Percentiles rank a stretch among this genome's conserved stretches.
These are phyloP conservation scores for Trametes sanguinea DNA, from an alignment of 768 basidiomycete species.

Conservation along the genomic window DNA sequence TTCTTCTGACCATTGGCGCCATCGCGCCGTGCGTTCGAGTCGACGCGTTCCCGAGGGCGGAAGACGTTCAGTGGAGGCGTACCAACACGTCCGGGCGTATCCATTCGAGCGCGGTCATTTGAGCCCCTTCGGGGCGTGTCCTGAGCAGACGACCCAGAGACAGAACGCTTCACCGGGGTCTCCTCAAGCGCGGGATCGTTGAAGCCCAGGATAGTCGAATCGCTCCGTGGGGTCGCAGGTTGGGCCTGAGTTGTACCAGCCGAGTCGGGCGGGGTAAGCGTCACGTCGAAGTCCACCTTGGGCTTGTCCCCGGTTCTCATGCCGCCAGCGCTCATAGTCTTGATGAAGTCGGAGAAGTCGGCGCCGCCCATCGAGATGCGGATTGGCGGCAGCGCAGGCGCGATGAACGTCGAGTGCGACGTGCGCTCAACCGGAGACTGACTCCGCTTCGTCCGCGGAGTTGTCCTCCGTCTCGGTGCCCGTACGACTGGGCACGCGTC, in stretches of 20 bases:
- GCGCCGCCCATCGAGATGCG: slow-evolving; percentile 84
- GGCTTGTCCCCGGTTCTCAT: slow-evolving; percentile 46
- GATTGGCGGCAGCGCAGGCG: slow-evolving; percentile 86
- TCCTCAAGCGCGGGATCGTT: slow-evolving; percentile 15
- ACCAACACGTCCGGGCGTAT: neutral
- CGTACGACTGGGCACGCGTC: neutral
- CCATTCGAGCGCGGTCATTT: slow-evolving; percentile 13
- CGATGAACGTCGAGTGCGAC: slow-evolving; percentile 76
- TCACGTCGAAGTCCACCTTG: slow-evolving; percentile 40
- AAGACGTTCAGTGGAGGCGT: slow-evolving; percentile 8
- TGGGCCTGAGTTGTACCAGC: neutral
- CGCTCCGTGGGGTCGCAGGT: slow-evolving; percentile 30
- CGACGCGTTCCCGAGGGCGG: slow-evolving; percentile 9
- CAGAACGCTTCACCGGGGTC: slow-evolving; percentile 26
- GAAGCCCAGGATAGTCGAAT: slow-evolving; percentile 23
- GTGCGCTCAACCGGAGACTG: slow-evolving; percentile 66
- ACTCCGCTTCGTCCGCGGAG: slow-evolving; percentile 43
- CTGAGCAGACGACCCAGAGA: slow-evolving; percentile 1
- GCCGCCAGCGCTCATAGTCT: slow-evolving; percentile 49
- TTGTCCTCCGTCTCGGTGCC: slow-evolving; percentile 32
- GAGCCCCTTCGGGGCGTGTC: slow-evolving; percentile 1
- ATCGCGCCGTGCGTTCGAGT: slow-evolving; percentile 9
- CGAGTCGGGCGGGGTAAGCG: slow-evolving; percentile 19
- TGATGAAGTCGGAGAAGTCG: slow-evolving; percentile 79
- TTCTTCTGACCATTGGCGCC: slow-evolving; percentile 7